Conservation (phyloP, 768 basidiomycete genomes). For the Macrolepiota fuliginosa region DNA sequence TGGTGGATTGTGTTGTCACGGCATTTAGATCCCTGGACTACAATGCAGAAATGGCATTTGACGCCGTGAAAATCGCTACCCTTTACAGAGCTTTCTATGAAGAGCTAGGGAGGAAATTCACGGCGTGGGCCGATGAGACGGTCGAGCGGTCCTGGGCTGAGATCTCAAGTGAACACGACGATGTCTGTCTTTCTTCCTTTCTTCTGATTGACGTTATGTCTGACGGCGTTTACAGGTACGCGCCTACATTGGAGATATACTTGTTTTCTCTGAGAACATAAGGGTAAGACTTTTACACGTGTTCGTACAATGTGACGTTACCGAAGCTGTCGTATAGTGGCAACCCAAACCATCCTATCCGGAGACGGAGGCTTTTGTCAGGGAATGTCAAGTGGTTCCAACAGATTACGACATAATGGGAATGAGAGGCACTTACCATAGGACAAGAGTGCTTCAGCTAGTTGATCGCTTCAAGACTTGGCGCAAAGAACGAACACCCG, state of each 20-base stretch:
- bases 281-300: conserved; percentile 42
- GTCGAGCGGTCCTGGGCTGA: conserved; percentile 69
- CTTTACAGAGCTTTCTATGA: conserved; percentile 72
- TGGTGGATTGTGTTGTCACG: conserved; percentile 71
- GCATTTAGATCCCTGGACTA: conserved; percentile 70
- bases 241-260: conserved; percentile 69
- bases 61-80: conserved; percentile 66
- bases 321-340: conserved; percentile 41
- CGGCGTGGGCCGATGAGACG: conserved; percentile 70
- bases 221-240: conserved; percentile 49
- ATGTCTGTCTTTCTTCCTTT: conserved; percentile 38
- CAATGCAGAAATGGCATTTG: conserved; percentile 80
- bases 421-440: conserved; percentile 63
- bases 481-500: conserved; percentile 69
- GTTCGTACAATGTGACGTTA: not conserved
- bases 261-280: conserved; percentile 71
- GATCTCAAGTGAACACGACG: conserved; percentile 75
- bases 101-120: conserved; percentile 77
- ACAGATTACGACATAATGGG: conserved; percentile 73
- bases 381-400: conserved; percentile 58
- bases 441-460: conserved; percentile 54
- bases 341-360: conserved; percentile 61
- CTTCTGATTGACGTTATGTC: conserved; percentile 5
- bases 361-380: conserved; percentile 59
- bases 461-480: conserved; percentile 64